Base-by-base conservation (phyloP, 257 asterid species). In the Hygrophila difformis region DNA sequence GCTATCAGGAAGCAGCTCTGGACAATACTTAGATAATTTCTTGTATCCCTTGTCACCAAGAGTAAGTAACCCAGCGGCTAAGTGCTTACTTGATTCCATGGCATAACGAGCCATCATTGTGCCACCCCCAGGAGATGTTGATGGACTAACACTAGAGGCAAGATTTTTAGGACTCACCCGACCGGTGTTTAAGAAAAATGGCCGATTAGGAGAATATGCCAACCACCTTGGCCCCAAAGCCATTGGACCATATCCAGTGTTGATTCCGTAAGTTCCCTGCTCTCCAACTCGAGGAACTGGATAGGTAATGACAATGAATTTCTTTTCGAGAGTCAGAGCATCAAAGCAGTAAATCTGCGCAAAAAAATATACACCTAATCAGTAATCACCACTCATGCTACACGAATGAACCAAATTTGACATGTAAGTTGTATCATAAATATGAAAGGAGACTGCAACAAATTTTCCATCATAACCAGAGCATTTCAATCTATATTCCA, bases 181-280 rank as follows among this genome's bases (percentile, higher is more conserved):
- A 40, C 82, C 80, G 2, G 73, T 58, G 51, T 62, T 70, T 61
- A 70, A 65, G 62, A 67, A 47, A 56, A 72, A 64, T 6, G 93
- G 88, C 35, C 78, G 80, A 53, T 68, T 68, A 41, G 93, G 82
- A 44, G 93, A 56, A 48, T 75, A 81, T 2, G 93, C 93, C 77
- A 81, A 57, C 93, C 93, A 81, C 67, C 93, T 72, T 56, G 88
- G 70, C 47, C 93, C 88, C 70, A 81, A 67, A 37, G 88, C 84
- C 79, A 81, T 65, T 49, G 93, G 85, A 46, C 93, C 93, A 46
- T 75, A 77, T 12, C 79, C 84, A 1, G 77, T 73, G 64, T 68
- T 67, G 51, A 81, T 62, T 15, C 74, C 80, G 54, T 68, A 63
- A 37, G 69, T 58, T 57, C 82, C 84, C 64, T 62, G 85, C 45